Base-by-base conservation (phyloP, 805 yeast genomes). In the Cyberlindnera petersonii region DNA sequence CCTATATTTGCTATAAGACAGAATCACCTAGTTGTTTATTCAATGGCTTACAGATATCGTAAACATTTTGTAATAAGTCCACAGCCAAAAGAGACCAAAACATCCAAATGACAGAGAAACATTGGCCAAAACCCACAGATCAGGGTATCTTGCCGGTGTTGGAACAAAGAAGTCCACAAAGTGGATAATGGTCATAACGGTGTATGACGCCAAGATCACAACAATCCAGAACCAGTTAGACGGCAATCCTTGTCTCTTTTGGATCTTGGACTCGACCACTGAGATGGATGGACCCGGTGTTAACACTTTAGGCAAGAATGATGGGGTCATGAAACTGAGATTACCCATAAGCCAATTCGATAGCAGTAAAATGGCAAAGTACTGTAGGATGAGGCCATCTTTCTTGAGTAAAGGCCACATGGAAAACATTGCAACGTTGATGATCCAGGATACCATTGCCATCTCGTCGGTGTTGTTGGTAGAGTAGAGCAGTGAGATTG, bases 361-460 rank as follows among this genome's bases (percentile, higher is more conserved):
- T 50, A 86, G 56, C 3, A 78, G 56, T 16, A 77, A 64, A 35
- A 80, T 59, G 8, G 77, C 78, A 39, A 69, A 60, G 59, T 85
- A 89, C 58, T 93, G 98, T 44, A 89, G 64, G 1, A 59, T 60
- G 20, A 93, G 67, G 1, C 77, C 79, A 53, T 93, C 98, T 46
- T 79, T 79, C 49, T 78, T 76, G 48, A 93, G 65, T 33, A 91
- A 65, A 0, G 99, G 98, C 76, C 84, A 88, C 65, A 93, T 64
- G 35, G 96, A 86, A 60, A 89, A 93, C 23, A 82, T 65, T 0
- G 91, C 84, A 10, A 87, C 71, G 56, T 91, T 93, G 51, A 80
- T 80, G 44, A 91, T 77, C 97, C 98, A 93, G 37, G 80, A 78
- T 2, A 86, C 76, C 65, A 86, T 74, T 4, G 91, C 77, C n/a